Evolutionary conservation across 495 filamentous ascomycete genomes (phyloP).

Genomic region (Tuber microsphaerosporum): DNA sequence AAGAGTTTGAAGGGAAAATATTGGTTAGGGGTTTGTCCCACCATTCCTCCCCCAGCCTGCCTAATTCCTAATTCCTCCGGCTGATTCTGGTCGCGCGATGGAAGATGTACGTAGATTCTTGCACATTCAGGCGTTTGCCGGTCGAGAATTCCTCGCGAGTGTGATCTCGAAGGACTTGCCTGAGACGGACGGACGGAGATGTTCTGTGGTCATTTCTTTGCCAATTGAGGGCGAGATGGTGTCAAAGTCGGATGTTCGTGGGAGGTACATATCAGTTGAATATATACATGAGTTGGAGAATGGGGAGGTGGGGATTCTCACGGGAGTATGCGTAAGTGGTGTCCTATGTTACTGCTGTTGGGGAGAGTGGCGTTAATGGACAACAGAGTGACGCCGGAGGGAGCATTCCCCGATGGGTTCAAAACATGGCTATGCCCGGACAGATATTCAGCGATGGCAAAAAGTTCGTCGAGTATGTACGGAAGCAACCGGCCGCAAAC

Average conservation of each 20-base stretch:
- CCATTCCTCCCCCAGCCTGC: neutral
- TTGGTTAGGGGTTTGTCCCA: conserved; percentile 23
- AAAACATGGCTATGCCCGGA: conserved; percentile 39
- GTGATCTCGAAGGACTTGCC: conserved; percentile 33
- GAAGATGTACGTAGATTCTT: conserved; percentile 37
- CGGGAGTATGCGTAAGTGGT: conserved; percentile 30
- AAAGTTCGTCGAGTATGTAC: conserved; percentile 34
- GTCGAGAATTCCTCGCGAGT: conserved; percentile 34
- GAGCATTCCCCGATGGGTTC: conserved; percentile 39
- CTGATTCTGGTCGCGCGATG: conserved; percentile 1
- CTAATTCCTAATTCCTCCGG: neutral
- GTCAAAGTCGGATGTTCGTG: conserved; percentile 29
- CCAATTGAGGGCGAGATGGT: conserved; percentile 22
- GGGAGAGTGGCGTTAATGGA: conserved; percentile 16
- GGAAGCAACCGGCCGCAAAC: conserved; percentile 6
- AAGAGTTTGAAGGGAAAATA: conserved; percentile 32
- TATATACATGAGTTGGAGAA: conserved; percentile 27
- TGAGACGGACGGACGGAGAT: conserved; percentile 17
- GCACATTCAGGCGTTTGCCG: conserved; percentile 40
- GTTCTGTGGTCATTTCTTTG: conserved; percentile 32
- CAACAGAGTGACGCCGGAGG: conserved; percentile 37
- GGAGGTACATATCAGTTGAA: conserved; percentile 36
- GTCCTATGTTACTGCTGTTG: conserved; percentile 16
- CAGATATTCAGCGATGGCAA: conserved; percentile 36
- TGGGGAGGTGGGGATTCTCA: conserved; percentile 30